Percentiles rank a stretch among this genome's conserved stretches.
These are phyloP conservation scores for Trypanosoma vivax DNA, from an alignment of 208 protist genomes.

Conservation along the genomic window DNA sequence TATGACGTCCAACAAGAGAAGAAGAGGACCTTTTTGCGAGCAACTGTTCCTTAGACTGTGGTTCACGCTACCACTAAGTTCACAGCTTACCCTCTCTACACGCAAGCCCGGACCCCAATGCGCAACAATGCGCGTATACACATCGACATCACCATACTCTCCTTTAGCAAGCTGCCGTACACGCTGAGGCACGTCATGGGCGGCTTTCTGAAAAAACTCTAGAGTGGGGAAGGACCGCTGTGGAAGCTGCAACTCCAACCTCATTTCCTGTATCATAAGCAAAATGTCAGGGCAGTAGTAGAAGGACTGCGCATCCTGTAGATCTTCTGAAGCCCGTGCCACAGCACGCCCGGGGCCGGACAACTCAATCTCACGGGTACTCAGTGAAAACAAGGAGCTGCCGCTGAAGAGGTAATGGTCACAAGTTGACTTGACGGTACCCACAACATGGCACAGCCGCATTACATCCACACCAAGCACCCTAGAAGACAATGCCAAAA, in stretches of 20 bases:
- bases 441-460: conserved; percentile 8
- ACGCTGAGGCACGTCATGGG: conserved; percentile 38
- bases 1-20: conserved; percentile 22
- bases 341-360: not conserved
- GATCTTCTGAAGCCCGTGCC: not conserved
- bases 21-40: conserved; percentile 18
- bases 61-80: too few relatives aligned
- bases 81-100: conserved; percentile 30
- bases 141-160: conserved; percentile 39
- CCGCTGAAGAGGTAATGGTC: conserved; percentile 1
- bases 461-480: conserved; percentile 6
- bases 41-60: too few relatives aligned
- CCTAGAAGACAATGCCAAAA: conserved; percentile 1
- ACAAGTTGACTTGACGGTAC: conserved; percentile 1
- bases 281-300: conserved; percentile 39
- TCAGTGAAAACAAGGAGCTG: not conserved
- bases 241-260: conserved; percentile 23
- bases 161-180: conserved; percentile 29
- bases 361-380: not conserved
- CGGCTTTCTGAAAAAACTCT: conserved; percentile 45
- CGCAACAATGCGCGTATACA: conserved; percentile 35
- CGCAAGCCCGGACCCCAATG: conserved; percentile 28
- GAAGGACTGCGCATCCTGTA: conserved; percentile 7
- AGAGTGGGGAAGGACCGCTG: conserved; percentile 36
- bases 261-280: conserved; percentile 43